phyloP scores from a whole-genome alignment of 345 rosid species.

The Lepidium didymum region DNA sequence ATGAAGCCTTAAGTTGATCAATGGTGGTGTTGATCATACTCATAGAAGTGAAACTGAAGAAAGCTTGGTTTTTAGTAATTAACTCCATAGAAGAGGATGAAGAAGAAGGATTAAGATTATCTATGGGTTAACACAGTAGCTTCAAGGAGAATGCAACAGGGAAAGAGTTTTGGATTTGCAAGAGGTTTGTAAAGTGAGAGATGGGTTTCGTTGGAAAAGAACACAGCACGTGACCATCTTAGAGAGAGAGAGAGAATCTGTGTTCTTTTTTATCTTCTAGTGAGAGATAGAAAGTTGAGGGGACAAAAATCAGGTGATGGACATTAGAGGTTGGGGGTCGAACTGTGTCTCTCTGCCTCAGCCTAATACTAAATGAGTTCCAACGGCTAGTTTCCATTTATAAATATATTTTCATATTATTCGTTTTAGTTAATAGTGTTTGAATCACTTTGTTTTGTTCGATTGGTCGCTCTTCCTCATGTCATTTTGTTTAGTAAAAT shows the following conservation, averaged over 20 bases:
- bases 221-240: slow-evolving; percentile 44
- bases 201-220: slow-evolving; percentile 25
- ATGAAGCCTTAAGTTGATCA: slow-evolving; percentile 19
- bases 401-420: background rate
- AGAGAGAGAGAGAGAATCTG: slow-evolving; percentile 31
- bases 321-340: slow-evolving; percentile 26
- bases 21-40: slow-evolving; percentile 1
- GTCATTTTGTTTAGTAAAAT: slow-evolving; percentile 29
- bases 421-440: background rate
- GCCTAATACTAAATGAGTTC: slow-evolving; percentile 14
- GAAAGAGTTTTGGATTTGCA: slow-evolving; percentile 9
- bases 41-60: background rate
- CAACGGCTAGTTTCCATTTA: slow-evolving; percentile 52
- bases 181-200: slow-evolving; percentile 38
- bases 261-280: slow-evolving; percentile 31
- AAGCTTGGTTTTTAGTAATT: background rate
- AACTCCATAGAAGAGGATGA: slow-evolving; percentile 12
- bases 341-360: slow-evolving; percentile 26
- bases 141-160: slow-evolving; percentile 29
- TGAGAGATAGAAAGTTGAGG: slow-evolving; percentile 15
- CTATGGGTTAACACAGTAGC: background rate
- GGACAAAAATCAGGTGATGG: slow-evolving; percentile 32
- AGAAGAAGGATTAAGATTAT: background rate
- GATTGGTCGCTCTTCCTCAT: slow-evolving; percentile 11
- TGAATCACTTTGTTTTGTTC: slow-evolving; percentile 21